Percentiles rank a stretch among this genome's conserved stretches.
These are phyloP conservation scores for Heritiera fomes DNA, from an alignment of 345 rosid species.

Conservation along the genomic window DNA sequence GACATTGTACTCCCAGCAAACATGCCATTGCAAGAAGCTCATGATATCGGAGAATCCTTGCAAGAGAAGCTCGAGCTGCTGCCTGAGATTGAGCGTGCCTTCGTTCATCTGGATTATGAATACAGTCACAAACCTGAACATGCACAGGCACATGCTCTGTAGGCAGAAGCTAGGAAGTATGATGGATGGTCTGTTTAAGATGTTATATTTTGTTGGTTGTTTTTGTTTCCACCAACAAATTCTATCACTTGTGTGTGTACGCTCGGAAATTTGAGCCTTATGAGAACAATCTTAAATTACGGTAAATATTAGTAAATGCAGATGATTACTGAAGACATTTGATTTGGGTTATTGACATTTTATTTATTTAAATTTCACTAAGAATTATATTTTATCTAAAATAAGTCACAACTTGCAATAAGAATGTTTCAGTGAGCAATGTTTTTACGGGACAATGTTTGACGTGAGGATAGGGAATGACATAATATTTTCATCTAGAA, in stretches of 20 bases:
- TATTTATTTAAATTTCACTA: no score
- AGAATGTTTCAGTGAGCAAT: no score
- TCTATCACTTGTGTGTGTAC: not conserved
- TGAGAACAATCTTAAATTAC: no score
- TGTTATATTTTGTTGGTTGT: conserved; percentile 5
- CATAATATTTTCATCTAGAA: no score
- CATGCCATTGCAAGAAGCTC: conserved; percentile 92
- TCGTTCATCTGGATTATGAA: conserved; percentile 97
- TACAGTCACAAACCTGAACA: conserved; percentile 97
- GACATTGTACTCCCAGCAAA: conserved; percentile 87
- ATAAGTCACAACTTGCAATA: no score
- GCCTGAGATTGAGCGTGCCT: conserved; percentile 90
- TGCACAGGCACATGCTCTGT: conserved; percentile 51
- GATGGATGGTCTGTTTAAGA: not conserved
- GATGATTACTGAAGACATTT: no score
- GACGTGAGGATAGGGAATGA: no score
- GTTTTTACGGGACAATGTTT: no score
- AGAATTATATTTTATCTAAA: no score
- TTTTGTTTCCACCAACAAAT: not conserved
- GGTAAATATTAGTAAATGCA: no score
- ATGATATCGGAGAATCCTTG: conserved; percentile 85
- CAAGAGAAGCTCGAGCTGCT: conserved; percentile 92
- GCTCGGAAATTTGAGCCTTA: not conserved
- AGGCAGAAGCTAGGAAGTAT: not conserved
- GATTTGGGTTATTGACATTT: no score